These are phyloP conservation scores for Candida tropicalis DNA, from an alignment of 1,139 yeast genomes.

Conservation along the genomic window DNA sequence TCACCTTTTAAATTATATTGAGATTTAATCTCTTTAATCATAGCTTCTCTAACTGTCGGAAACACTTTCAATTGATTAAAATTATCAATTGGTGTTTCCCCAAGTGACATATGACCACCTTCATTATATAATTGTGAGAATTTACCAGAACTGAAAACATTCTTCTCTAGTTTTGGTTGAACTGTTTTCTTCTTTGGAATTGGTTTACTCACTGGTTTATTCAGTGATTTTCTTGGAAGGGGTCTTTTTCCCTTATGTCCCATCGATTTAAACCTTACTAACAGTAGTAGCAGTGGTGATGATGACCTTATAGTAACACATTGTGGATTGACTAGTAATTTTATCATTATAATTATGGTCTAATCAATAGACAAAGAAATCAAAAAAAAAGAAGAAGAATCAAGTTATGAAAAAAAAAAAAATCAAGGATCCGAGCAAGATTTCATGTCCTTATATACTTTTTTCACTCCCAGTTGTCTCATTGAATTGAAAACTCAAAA, in stretches of 20 bases:
- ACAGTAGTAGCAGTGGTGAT: background rate
- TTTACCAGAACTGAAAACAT: slow-evolving; percentile 22
- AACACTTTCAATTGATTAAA: slow-evolving; percentile 69
- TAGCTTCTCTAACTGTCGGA: slow-evolving; percentile 66
- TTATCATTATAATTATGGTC: slow-evolving; percentile 2
- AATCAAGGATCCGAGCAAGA: background rate
- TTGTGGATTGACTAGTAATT: slow-evolving; percentile 1
- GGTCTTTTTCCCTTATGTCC: background rate
- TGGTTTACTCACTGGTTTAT: background rate
- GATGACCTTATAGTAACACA: background rate
- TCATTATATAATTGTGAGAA: slow-evolving; percentile 27
- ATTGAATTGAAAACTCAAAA: no score
- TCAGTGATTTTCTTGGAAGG: background rate
- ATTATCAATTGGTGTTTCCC: slow-evolving; percentile 46
- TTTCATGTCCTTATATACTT: no score
- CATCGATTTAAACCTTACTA: slow-evolving; percentile 4
- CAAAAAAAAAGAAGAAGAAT: background rate
- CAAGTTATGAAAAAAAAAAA: background rate
- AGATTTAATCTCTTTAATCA: slow-evolving; percentile 58
- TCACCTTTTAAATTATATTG: slow-evolving; percentile 45
- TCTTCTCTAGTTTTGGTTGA: slow-evolving; percentile 3
- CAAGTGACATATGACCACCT: slow-evolving; percentile 8
- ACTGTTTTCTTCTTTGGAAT: slow-evolving; percentile 3
- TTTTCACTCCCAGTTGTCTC: no score
- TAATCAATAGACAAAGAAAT: slow-evolving; percentile 2